Evolutionary conservation across 2,329 filamentous ascomycete species (phyloP), one percentile per base, ranked within the genome.

Genomic region (Rasamsonia emersonii): DNA sequence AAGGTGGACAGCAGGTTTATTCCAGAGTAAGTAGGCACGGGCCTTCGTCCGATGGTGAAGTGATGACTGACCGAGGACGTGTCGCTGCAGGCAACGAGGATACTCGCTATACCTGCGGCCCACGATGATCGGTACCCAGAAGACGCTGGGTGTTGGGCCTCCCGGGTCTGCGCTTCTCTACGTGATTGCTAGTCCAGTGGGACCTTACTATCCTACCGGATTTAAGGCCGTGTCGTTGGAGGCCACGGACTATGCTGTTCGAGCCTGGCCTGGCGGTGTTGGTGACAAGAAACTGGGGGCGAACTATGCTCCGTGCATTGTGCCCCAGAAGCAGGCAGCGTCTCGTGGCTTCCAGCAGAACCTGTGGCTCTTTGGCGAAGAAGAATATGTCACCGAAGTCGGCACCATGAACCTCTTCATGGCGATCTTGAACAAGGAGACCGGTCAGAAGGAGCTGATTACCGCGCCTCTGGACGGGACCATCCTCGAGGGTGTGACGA

Each of bases 341-440:
- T 82, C 79, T 59, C 77, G 86, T 35, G 91, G 91, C 14, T 94
- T 88, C 73, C 89, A 96, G 65, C 91, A 98, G 69, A 98, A 96
- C 64, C 72, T 98, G 33, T 98, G 91, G 91, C 68, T 98, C 18
- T 98, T 96, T 55, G 88, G 88, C 25, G 80, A 93, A 53, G 86
- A 96, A 61, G 86, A 96, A 59, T 94, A 81, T 53, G 80, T 96
- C 37, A 98, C 91, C 28, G 91, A 98, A 64, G 91, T 95, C 35
- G 91, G 91, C 51, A 96, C 91, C 36, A 98, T 98, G 91, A 98
- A 98, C 65, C 78, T 98, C 58, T 98, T 96, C 53, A 80, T 82
- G 18, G 88, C 82, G 24, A 64, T 96, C 48, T 78, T 77, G 65
- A 78, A 93, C 68, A 84, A 83, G 70, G 72, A 83, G 59, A 91